Evolutionary conservation across 371 early-diverging fungal species (phyloP).

Genomic region (Umbelopsis sp.): DNA sequence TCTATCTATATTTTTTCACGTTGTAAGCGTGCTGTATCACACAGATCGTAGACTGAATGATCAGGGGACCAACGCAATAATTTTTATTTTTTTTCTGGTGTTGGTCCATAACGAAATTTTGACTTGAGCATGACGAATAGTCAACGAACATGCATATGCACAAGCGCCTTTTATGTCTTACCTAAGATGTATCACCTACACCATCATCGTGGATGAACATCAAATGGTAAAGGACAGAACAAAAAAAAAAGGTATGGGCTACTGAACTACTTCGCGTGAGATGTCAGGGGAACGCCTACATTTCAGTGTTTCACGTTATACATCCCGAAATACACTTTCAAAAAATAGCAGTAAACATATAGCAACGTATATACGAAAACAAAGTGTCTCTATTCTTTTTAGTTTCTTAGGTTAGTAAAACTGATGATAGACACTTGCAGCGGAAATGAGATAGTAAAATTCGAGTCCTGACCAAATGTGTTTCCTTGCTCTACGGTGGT

Average conservation of each 20-base stretch:
- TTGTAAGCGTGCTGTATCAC: not conserved
- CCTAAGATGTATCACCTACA: not conserved
- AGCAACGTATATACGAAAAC: not conserved
- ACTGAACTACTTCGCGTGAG: too few relatives aligned
- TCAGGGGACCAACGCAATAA: not conserved
- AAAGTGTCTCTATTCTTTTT: not conserved
- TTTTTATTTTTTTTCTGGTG: not conserved
- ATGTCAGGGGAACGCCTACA: not conserved
- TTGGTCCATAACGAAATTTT: not conserved
- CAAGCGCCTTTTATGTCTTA: not conserved
- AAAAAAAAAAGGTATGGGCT: too few relatives aligned
- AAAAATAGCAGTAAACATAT: not conserved
- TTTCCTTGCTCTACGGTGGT: not conserved
- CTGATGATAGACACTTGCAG: not conserved
- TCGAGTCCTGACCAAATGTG: constrained; percentile 2
- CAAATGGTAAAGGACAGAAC: not conserved
- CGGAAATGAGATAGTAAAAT: not conserved
- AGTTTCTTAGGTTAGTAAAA: constrained; percentile 2
- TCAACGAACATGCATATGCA: constrained; percentile 9
- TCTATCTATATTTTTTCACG: not conserved
- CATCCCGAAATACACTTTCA: not conserved
- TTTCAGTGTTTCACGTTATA: not conserved
- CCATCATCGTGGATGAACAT: not conserved
- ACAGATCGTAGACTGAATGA: not conserved
- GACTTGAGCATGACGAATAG: constrained; percentile 6